Evolutionary conservation across 2,329 filamentous ascomycete genomes (phyloP), one percentile per base, ranked within the genome.

Genomic region (Fusarium sterilihyphosum): DNA sequence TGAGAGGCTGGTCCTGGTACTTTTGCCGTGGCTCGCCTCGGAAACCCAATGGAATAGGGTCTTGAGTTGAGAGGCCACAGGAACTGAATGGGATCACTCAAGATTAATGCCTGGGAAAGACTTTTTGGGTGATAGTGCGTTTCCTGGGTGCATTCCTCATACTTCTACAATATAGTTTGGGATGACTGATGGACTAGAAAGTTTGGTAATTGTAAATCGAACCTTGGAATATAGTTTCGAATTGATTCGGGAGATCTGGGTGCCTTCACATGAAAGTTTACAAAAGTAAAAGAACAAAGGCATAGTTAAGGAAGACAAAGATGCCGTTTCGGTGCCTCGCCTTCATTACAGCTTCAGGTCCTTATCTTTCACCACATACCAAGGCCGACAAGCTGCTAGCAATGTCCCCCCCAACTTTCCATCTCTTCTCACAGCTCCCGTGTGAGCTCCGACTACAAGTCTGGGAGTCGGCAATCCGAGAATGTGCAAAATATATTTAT

Each of bases 91-190:
- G 8, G 29, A 50, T 5, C 31, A 12, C 5, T 35, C 31, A 24
- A 17, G 17, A 24, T 24, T 1, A 35, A 20, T 35, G 17, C 29
- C 20, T 6, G 14, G 12, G 26, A 31, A n/a, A 49, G 14, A 18
- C 12, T 8, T 47, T 11, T 29, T 20, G 18, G 18, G 22, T 29
- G 20, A 7, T 5, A 16, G 5, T 29, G 18, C 8, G 18, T 47
- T 20, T 47, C 24, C 43, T 47, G 2, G 2, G n/a, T 9, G n/a
- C 0, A 26, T 24, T 31, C 20, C 13, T n/a, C 0, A n/a, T 31
- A 12, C 11, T 14, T 35, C 2, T 0, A 18, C 3, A 6, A 52
- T 24, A 8, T 6, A n/a, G 29, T 18, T 52, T 24, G 49, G 16
- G 11, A 35, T 13, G 0, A 35, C 10, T 35, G 49, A 35, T 24